These are phyloP conservation scores for Rhodotorula sp. DNA, from an alignment of 1,284 basidiomycete genomes.

Conservation along the genomic window DNA sequence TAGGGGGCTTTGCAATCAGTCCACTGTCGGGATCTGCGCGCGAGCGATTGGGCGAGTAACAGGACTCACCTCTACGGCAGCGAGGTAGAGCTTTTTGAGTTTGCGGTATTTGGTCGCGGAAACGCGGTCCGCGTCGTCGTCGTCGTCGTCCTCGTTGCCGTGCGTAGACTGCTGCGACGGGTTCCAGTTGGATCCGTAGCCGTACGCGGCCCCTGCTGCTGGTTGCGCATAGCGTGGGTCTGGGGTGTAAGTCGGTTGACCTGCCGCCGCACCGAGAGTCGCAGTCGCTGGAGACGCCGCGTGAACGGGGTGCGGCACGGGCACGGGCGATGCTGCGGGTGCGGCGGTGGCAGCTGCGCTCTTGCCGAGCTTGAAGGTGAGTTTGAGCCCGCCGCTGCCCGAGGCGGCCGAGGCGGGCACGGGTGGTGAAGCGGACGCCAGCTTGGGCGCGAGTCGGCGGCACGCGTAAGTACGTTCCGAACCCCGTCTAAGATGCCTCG, in stretches of 20 bases:
- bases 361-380: constrained; percentile 5
- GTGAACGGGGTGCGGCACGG: not conserved
- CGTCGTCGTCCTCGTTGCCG: constrained; percentile 1
- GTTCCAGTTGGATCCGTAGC: too few relatives aligned
- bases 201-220: too few relatives aligned
- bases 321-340: not conserved
- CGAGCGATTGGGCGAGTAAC: not conserved
- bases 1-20: not conserved
- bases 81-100: constrained; percentile 31
- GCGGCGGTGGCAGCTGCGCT: not conserved
- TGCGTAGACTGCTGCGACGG: not conserved
- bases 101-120: constrained; percentile 29
- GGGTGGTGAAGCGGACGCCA: constrained; percentile 22
- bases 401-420: constrained; percentile 12
- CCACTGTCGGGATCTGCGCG: not conserved
- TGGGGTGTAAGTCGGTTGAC: too few relatives aligned
- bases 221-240: too few relatives aligned
- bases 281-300: not conserved
- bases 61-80: constrained; percentile 20
- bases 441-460: constrained; percentile 24
- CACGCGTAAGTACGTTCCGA: not conserved
- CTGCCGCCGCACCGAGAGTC: too few relatives aligned
- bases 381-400: not conserved
- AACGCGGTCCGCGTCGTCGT: constrained; percentile 20
- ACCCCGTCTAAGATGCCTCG: not conserved